Evolutionary conservation across 2,329 filamentous ascomycete species (phyloP), one percentile per base, ranked within the genome.

Genomic region (Septoria linicola): DNA sequence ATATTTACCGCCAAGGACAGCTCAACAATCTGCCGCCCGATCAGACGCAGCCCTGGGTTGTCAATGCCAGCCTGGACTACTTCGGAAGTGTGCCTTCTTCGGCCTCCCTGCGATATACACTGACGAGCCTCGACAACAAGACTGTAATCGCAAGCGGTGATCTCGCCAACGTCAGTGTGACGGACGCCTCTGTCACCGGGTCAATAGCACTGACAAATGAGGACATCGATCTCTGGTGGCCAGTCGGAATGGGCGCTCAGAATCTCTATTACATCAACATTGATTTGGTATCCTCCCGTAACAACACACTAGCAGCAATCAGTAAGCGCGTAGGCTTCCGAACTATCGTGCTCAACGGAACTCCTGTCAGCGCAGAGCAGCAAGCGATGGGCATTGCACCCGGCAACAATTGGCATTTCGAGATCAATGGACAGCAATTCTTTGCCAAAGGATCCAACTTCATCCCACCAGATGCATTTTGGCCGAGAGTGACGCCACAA

Each of bases 361-460:
- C 72, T 1, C 75, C 75, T 3, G 76, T 84, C 19, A 78, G 78
- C 0, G 71, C 79, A 0, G 72, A 71, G 1, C 79, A 85, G 54
- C 62, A 80, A 1, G 70, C 73, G 1, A 69, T 73, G 51, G 80
- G 82, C 1, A 76, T 83, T 53, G 73, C 77, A n/a, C 74, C 76
- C 0, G 79, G 79, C 6, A 77, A 76, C 36, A 79, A 81, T 63
- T 81, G 81, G 80, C 80, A 85, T 61, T 85, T 85, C 56, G 80
- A 85, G 62, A 74, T 85, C 53, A 85, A 85, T 53, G 81, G 82
- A 0, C 75, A 80, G 41, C 76, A 80, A 10, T 82, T 85, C 58
- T 85, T 83, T 58, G 81, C 80, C 2, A 84, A 84, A 61, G 82
- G 81, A 3, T 81, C 78, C 14, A 84, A 84, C 57, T 78, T 84